Percentiles rank a stretch among this genome's conserved stretches.
Conservation (phyloP, 768 basidiomycete species). For the Rossbeevera mucosa region DNA sequence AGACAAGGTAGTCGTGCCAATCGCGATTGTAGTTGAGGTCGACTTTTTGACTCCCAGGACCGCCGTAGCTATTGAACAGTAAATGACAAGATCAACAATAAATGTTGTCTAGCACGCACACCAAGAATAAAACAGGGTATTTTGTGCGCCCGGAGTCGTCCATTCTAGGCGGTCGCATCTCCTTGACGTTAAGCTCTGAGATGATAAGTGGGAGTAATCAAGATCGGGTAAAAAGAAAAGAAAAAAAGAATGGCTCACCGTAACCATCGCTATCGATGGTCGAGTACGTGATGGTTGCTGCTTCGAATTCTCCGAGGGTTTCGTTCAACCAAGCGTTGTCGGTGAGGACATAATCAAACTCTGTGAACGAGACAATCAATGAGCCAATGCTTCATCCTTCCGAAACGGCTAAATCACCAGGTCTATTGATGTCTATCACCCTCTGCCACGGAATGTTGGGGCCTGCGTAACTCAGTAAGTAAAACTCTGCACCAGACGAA, state of each 20-base stretch:
- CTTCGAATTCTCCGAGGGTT: constrained; percentile 63
- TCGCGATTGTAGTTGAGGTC: constrained; percentile 61
- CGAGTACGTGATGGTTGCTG: constrained; percentile 62
- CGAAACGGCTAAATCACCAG: constrained; percentile 32
- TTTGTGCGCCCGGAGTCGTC: constrained; percentile 94
- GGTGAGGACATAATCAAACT: constrained; percentile 60
- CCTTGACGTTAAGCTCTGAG: constrained; percentile 83
- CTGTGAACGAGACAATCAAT: constrained; percentile 32
- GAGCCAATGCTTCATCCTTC: not conserved
- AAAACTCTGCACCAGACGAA: constrained; percentile 84
- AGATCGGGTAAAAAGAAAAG: constrained; percentile 7
- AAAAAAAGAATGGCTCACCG: constrained; percentile 40
- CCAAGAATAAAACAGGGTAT: constrained; percentile 89
- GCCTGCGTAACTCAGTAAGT: constrained; percentile 73
- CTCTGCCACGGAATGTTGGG: constrained; percentile 87
- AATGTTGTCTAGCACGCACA: constrained; percentile 47
- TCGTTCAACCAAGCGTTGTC: constrained; percentile 65
- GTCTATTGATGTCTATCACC: constrained; percentile 53
- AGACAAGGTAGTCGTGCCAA: constrained; percentile 86
- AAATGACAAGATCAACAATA: constrained; percentile 5
- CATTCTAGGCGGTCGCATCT: constrained; percentile 88
- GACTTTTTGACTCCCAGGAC: constrained; percentile 81
- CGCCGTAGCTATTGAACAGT: constrained; percentile 65
- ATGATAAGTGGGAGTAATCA: constrained; percentile 15
- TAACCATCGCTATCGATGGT: constrained; percentile 80